These are phyloP conservation scores for Aspergillus sp. DNA, from an alignment of 2,329 filamentous ascomycete genomes.

Conservation along the genomic window DNA sequence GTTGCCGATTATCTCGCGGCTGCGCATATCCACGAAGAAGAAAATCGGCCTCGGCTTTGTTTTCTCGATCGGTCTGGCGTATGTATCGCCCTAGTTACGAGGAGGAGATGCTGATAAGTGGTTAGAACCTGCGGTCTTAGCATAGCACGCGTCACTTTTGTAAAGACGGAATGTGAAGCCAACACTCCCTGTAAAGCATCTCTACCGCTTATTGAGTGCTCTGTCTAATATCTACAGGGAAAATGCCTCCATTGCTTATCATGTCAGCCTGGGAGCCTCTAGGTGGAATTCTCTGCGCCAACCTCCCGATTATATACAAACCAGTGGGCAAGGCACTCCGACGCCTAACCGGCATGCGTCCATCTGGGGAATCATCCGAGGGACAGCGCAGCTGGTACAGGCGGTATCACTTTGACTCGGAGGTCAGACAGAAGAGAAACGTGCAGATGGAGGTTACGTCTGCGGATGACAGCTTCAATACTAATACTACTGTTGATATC, in stretches of 20 bases:
- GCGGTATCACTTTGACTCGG: not conserved
- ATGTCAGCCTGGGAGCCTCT: conserved; percentile 14
- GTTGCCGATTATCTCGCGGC: conserved; percentile 12
- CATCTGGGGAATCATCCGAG: not conserved
- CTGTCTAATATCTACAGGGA: not conserved
- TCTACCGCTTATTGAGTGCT: no score
- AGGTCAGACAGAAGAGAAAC: not conserved
- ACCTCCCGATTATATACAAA: conserved; percentile 9
- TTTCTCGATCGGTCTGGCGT: conserved; percentile 15
- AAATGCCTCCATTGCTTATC: conserved; percentile 4
- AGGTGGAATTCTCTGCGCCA: conserved; percentile 11
- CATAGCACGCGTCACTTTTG: conserved; percentile 6
- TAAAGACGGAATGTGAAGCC: not conserved
- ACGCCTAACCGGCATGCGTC: not conserved
- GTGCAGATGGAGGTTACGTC: not conserved
- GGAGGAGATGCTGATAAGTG: not conserved
- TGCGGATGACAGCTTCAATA: not conserved
- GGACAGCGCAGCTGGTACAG: not conserved
- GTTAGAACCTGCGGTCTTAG: conserved; percentile 10
- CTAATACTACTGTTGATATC: not conserved
- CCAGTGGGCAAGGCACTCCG: not conserved
- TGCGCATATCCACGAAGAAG: conserved; percentile 11
- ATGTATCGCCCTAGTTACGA: not conserved
- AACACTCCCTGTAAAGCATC: conserved; percentile 5
- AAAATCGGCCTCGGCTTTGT: conserved; percentile 16